phyloP scores from a whole-genome alignment of 2,329 filamentous ascomycete species.

The Colletotrichum tanaceti region DNA sequence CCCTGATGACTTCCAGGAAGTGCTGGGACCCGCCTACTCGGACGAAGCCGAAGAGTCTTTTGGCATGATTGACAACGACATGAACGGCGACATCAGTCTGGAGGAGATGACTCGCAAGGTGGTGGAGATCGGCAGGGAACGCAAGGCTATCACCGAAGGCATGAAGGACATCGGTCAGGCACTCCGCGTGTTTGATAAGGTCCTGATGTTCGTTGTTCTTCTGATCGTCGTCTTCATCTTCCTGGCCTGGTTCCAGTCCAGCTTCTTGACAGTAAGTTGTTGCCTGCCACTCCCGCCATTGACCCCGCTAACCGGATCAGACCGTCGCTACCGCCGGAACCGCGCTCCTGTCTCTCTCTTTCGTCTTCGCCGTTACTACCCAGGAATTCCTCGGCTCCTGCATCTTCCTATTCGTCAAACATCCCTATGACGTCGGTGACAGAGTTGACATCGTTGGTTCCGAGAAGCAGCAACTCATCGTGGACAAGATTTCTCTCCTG shows the following conservation, averaged over 20 bases:
- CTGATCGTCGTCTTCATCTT: slow-evolving; percentile 87
- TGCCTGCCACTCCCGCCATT: background rate
- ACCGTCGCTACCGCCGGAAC: slow-evolving; percentile 92
- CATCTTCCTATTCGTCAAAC: slow-evolving; percentile 99
- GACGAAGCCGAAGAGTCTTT: slow-evolving; percentile 90
- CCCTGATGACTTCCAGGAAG: slow-evolving; percentile 85
- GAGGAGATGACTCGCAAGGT: slow-evolving; percentile 95
- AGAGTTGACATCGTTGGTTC: slow-evolving; percentile 80
- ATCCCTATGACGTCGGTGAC: slow-evolving; percentile 96
- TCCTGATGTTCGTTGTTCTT: slow-evolving; percentile 84
- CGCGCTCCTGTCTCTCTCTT: slow-evolving; percentile 92
- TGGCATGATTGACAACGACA: slow-evolving; percentile 81
- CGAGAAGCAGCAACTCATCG: slow-evolving; percentile 74
- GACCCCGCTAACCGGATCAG: slow-evolving; percentile 48
- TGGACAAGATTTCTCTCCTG: slow-evolving; percentile 93
- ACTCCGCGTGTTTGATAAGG: slow-evolving; percentile 87
- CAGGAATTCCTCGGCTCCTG: slow-evolving; percentile 98
- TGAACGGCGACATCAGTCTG: slow-evolving; percentile 92
- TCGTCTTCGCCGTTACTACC: slow-evolving; percentile 90
- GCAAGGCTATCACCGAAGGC: slow-evolving; percentile 89
- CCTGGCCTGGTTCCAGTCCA: slow-evolving; percentile 44
- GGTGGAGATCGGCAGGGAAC: slow-evolving; percentile 83
- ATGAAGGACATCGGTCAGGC: slow-evolving; percentile 99
- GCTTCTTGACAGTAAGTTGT: slow-evolving; percentile 62
- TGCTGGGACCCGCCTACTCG: slow-evolving; percentile 80